Conservation (phyloP, 129 eudicot genomes). For the Ambrosia artemisiifolia region DNA sequence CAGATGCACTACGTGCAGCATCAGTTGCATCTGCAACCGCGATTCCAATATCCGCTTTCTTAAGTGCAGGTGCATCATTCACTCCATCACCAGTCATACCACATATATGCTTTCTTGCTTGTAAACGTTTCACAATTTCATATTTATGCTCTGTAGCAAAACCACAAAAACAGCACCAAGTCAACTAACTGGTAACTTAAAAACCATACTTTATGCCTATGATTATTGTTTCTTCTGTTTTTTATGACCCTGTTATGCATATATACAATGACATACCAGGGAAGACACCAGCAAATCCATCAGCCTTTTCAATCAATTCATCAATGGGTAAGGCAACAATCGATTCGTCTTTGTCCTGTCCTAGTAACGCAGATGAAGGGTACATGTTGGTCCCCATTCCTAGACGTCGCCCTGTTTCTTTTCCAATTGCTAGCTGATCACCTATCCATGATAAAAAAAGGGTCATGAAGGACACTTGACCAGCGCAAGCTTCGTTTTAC, state of each 20-base stretch:
- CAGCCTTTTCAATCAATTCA: constrained; percentile 76
- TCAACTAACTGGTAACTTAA: constrained; percentile 11
- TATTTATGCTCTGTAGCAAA: constrained; percentile 63
- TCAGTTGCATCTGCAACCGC: constrained; percentile 97
- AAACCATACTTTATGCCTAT: not conserved
- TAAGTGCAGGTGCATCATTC: constrained; percentile 84
- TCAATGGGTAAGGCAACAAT: constrained; percentile 61
- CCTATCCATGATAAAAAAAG: constrained; percentile 38
- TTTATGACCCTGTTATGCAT: not conserved
- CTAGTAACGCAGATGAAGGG: constrained; percentile 77
- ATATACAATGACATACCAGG: constrained; percentile 54
- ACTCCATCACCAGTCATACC: constrained; percentile 95
- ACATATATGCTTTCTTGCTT: constrained; percentile 78
- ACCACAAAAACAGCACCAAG: not conserved
- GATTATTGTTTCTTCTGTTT: not conserved
- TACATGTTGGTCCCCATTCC: constrained; percentile 94
- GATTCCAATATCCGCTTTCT: constrained; percentile 86
- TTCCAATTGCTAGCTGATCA: constrained; percentile 80
- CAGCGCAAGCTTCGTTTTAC: no score
- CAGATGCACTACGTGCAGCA: constrained; percentile 90
- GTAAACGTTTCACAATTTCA: constrained; percentile 78
- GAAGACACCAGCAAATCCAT: constrained; percentile 95
- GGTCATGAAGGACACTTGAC: not conserved
- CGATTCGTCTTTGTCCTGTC: constrained; percentile 64
- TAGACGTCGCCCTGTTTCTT: constrained; percentile 80